Percentiles rank a stretch among this genome's conserved stretches.
phyloP scores from a whole-genome alignment of 1,284 basidiomycete species.

The Exsudoporus floridanus region DNA sequence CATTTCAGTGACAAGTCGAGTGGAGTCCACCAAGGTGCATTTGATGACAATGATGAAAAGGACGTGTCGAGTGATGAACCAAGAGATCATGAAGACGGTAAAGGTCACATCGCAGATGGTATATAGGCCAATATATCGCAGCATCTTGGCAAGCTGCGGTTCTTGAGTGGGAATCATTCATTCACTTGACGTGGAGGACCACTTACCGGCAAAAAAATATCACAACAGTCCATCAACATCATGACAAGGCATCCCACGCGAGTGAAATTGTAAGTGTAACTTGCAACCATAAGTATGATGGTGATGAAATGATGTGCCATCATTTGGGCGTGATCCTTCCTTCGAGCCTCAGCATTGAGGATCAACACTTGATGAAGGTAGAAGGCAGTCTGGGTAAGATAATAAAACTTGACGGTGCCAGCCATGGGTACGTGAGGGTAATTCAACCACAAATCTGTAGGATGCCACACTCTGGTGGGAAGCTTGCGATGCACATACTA shows the following conservation, averaged over 20 bases:
- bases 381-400: slow-evolving; percentile 89
- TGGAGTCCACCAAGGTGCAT: slow-evolving; percentile 54
- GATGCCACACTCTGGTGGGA: slow-evolving; percentile 67
- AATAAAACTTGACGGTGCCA: slow-evolving; percentile 84
- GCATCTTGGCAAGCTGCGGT: slow-evolving; percentile 84
- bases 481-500: slow-evolving; percentile 80
- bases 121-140: slow-evolving; percentile 77
- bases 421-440: slow-evolving; percentile 85
- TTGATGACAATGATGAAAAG: slow-evolving; percentile 73
- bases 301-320: slow-evolving; percentile 94
- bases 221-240: slow-evolving; percentile 91
- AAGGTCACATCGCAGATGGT: slow-evolving; percentile 77
- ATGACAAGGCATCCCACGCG: slow-evolving; percentile 87
- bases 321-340: slow-evolving; percentile 96
- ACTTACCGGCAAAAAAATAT: slow-evolving; percentile 88
- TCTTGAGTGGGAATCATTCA: slow-evolving; percentile 4
- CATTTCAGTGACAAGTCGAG: slow-evolving; percentile 45
- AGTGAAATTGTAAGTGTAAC: slow-evolving; percentile 84
- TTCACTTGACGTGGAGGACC: background rate
- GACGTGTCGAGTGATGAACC: slow-evolving; percentile 84
- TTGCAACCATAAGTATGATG: slow-evolving; percentile 71
- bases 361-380: slow-evolving; percentile 92
- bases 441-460: slow-evolving; percentile 71
- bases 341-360: slow-evolving; percentile 88
- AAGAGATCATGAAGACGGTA: slow-evolving; percentile 81